Evolutionary conservation across 257 asterid species (phyloP).

Genomic region (Prunella vulgaris): DNA sequence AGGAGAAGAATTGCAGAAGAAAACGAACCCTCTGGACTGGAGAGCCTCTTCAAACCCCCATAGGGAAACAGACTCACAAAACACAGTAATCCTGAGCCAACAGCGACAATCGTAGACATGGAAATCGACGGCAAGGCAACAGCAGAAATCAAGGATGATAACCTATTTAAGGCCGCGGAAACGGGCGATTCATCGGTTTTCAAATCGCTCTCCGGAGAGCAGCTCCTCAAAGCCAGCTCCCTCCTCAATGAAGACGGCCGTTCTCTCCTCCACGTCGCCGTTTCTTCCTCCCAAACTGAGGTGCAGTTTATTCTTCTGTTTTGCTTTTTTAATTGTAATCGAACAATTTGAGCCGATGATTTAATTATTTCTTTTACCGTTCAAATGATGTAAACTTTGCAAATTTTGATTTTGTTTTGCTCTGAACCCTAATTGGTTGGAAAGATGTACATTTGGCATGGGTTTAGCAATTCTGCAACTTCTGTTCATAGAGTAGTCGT

Average conservation of each 20-base stretch:
- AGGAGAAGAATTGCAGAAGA: constrained; percentile 7
- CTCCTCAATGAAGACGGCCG: constrained; percentile 88
- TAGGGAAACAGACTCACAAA: not conserved
- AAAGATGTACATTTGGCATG: not conserved
- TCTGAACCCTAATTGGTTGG: not conserved
- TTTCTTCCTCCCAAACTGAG: constrained; percentile 57
- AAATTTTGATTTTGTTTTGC: not conserved
- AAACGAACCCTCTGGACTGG: not conserved
- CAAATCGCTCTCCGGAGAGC: constrained; percentile 54
- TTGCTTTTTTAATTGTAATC: not conserved
- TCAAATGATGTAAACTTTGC: not conserved
- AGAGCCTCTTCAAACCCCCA: not conserved
- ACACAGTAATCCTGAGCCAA: constrained; percentile 5
- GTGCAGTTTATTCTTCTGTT: constrained; percentile 24
- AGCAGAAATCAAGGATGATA: constrained; percentile 30
- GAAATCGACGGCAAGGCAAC: constrained; percentile 39
- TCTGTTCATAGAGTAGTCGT: not conserved
- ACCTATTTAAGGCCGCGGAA: constrained; percentile 73
- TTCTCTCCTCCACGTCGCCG: constrained; percentile 90
- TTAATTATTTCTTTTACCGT: not conserved
- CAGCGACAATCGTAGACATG: constrained; percentile 34
- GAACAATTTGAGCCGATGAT: not conserved
- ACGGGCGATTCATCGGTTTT: constrained; percentile 59
- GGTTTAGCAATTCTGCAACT: not conserved
- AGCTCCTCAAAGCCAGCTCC: constrained; percentile 47